These are phyloP conservation scores for Trypanosomatidae sp. DNA, from an alignment of 208 protist genomes.

Conservation along the genomic window DNA sequence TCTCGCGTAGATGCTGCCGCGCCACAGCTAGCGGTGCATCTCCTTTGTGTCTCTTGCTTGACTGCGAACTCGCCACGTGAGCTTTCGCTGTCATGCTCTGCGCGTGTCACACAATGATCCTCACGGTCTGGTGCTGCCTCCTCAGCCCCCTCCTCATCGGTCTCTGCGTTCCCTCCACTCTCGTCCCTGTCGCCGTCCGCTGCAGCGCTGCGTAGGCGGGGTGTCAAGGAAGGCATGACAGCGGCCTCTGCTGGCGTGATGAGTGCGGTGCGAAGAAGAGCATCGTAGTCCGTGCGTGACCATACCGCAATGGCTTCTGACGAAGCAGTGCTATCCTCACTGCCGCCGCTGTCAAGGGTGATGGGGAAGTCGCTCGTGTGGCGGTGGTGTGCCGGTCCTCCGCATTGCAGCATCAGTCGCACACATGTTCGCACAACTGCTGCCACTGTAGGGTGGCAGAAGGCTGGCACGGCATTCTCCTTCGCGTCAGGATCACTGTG, in stretches of 20 bases:
- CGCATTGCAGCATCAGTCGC: neutral
- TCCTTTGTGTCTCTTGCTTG: neutral
- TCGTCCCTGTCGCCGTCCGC: neutral
- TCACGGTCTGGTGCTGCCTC: neutral
- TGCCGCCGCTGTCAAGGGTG: neutral
- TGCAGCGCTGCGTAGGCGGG: neutral
- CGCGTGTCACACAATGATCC: neutral
- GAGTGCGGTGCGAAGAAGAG: neutral
- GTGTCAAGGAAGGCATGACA: neutral
- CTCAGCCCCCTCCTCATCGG: neutral
- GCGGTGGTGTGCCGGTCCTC: neutral
- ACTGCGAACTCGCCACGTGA: neutral
- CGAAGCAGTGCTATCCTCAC: neutral
- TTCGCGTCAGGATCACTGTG: neutral
- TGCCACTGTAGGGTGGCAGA: slow-evolving; percentile 7
- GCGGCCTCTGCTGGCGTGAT: neutral
- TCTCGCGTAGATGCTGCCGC: neutral
- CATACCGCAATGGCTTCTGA: neutral
- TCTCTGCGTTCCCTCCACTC: neutral
- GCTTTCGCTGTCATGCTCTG: neutral
- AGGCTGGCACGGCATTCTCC: neutral
- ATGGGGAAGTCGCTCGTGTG: neutral
- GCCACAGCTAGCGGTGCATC: neutral
- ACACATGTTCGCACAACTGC: slow-evolving; percentile 3
- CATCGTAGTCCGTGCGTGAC: slow-evolving; percentile 5